A percentile compares a stretch with the other conserved stretches of the same genome.
Evolutionary conservation across 2,329 filamentous ascomycete genomes (phyloP).

Genomic region (Alternaria burnsii): DNA sequence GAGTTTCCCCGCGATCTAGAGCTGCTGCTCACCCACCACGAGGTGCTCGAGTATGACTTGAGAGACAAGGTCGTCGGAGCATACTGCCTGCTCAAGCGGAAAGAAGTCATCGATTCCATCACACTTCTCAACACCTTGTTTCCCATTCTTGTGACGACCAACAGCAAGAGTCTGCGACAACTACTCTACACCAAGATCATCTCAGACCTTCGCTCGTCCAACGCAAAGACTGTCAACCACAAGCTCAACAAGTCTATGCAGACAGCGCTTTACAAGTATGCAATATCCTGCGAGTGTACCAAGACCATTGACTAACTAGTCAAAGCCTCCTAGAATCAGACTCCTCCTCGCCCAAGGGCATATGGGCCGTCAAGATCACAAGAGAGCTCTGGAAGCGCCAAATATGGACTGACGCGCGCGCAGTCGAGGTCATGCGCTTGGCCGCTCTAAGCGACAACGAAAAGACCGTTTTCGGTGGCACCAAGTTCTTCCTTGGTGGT

Average conservation of each 20-base stretch:
- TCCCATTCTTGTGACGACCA: conserved; percentile 89
- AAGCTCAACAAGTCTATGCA: conserved; percentile 92
- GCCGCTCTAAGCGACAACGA: conserved; percentile 88
- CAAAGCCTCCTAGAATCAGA: conserved; percentile 78
- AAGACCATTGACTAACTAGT: neutral
- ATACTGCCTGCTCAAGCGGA: conserved; percentile 84
- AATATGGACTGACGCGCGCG: conserved; percentile 92
- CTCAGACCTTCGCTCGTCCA: conserved; percentile 86
- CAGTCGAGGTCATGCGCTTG: conserved; percentile 98
- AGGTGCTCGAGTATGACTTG: conserved; percentile 80
- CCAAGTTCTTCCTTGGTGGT: conserved; percentile 93
- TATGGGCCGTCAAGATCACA: conserved; percentile 97
- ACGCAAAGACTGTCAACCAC: conserved; percentile 88
- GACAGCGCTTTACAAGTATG: conserved; percentile 83
- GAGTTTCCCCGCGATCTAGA: conserved; percentile 81
- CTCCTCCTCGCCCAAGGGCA: conserved; percentile 80
- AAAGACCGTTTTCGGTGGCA: conserved; percentile 87
- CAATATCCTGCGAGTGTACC: no score
- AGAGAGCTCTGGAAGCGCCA: conserved; percentile 96
- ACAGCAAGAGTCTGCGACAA: conserved; percentile 85
- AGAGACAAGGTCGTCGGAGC: conserved; percentile 80
- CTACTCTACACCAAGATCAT: conserved; percentile 91
- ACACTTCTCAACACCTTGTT: conserved; percentile 88
- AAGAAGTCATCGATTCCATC: conserved; percentile 88
- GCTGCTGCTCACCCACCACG: conserved; percentile 83